Evolutionary conservation across 73 alveolate genomes (phyloP), one percentile per base, ranked within the genome.

Genomic region (Paramecium tetraurelia): DNA sequence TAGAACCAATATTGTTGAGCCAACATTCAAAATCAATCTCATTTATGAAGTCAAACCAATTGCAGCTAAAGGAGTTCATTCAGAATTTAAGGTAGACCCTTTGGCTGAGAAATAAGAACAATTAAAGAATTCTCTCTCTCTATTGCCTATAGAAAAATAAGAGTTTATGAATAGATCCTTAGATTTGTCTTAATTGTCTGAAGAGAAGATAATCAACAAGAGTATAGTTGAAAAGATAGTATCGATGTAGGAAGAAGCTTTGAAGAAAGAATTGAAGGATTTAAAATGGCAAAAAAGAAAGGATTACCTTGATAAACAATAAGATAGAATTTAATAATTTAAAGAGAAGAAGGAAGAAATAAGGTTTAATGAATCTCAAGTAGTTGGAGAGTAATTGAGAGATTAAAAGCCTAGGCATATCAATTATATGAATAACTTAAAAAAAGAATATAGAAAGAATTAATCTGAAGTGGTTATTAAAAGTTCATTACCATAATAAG

Each of bases 1-100:
- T 48, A 75, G 87, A 75, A 75, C 87, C 40, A 75, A 75, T 75
- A 75, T 75, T 20, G 87, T 75, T 35, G 87, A 75, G 20, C 87
- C 87, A 12, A 75, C 68, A 16, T 75, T 75, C 11, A 41, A 75
- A 75, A 41, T 75, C 8, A 75, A 75, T 16, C 35, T 75, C 9
- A 75, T 75, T 14, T 75, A 33, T 75, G 87, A 75, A 75, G 87
- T 75, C 40, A 75, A 75, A 38, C 87, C 87, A 12, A 75, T 75
- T 12, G 87, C 59, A 12, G 87, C 87, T 7, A 75, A 75, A 36
- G 87, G 87, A 35, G 87, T 75, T 35, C 87, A 75, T 38, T 38
- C 22, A 75, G 87, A 75, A 20, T 20, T 38, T 38, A 75, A n/a
- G 20, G n/a, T 75, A 2, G 87, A 75, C 10, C 87, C 58, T 35